Evolutionary conservation across 345 rosid species (phyloP).

Genomic region (Anastatica hierochuntica): DNA sequence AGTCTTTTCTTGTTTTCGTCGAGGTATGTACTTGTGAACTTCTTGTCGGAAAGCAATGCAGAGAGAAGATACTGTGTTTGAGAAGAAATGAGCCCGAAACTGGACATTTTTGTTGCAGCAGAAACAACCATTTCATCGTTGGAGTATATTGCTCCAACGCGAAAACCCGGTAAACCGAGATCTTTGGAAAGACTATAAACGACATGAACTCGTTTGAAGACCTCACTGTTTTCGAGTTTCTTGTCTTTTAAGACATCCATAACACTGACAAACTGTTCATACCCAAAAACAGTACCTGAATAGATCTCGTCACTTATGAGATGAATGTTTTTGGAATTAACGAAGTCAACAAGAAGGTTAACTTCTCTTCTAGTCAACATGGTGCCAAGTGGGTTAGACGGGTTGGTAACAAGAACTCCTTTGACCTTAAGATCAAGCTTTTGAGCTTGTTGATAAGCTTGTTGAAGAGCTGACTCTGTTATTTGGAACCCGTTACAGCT

Average conservation of each 20-base stretch:
- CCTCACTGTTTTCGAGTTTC: constrained; percentile 12
- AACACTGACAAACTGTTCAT: constrained; percentile 50
- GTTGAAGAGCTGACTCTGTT: constrained; percentile 47
- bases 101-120: constrained; percentile 82
- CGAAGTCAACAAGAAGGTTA: constrained; percentile 42
- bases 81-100: constrained; percentile 79
- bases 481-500: constrained; percentile 51
- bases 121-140: constrained; percentile 48
- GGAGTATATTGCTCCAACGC: constrained; percentile 74
- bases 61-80: constrained; percentile 65
- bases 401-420: constrained; percentile 74
- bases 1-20: constrained; percentile 52
- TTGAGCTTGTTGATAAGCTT: constrained; percentile 51
- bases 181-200: constrained; percentile 85
- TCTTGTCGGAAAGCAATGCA: constrained; percentile 52
- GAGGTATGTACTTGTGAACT: constrained; percentile 44
- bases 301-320: constrained; percentile 77
- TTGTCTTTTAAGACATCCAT: constrained; percentile 38
- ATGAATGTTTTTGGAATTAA: constrained; percentile 39
- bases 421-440: constrained; percentile 44
- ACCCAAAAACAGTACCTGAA: constrained; percentile 65
- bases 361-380: constrained; percentile 37
- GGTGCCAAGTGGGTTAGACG: constrained; percentile 84
- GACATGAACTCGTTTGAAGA: constrained; percentile 42
- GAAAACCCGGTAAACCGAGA: constrained; percentile 82